These are phyloP conservation scores for Colletotrichum siamense DNA, from an alignment of 2,329 filamentous ascomycete species.

Conservation along the genomic window DNA sequence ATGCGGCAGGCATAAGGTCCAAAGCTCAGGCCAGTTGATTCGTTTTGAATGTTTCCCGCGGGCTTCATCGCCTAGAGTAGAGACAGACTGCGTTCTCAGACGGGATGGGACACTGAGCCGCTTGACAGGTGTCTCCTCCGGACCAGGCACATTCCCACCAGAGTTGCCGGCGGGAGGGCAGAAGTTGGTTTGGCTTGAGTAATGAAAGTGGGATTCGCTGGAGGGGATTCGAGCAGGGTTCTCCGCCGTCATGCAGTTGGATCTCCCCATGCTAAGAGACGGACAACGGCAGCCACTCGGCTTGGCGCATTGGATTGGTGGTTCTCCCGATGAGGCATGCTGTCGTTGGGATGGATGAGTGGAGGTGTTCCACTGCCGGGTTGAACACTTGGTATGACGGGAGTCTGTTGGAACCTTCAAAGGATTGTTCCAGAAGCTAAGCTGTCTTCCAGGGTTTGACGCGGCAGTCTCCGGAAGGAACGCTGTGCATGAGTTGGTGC, in stretches of 20 bases:
- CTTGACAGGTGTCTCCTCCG: conserved; percentile 1
- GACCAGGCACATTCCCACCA: not conserved
- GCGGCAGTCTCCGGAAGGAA: not conserved
- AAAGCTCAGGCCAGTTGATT: conserved; percentile 4
- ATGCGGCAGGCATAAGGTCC: not conserved
- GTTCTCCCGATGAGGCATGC: not conserved
- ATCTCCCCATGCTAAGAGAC: not conserved
- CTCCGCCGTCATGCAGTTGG: conserved; percentile 10
- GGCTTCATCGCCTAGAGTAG: not conserved
- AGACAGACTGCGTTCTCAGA: not conserved
- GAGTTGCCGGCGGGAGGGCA: not conserved
- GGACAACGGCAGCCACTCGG: conserved; percentile 1
- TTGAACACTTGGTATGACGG: not conserved
- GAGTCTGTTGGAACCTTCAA: not conserved
- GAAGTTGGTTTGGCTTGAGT: not conserved
- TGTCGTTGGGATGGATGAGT: not conserved
- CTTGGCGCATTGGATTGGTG: not conserved
- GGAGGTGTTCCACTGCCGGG: not conserved
- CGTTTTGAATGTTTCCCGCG: not conserved
- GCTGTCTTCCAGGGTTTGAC: not conserved
- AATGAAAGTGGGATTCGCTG: not conserved
- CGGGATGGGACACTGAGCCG: not conserved
- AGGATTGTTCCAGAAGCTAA: not conserved
- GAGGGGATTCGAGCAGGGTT: not conserved
- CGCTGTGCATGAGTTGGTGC: not conserved